Percentiles rank a stretch among this genome's conserved stretches.
These are phyloP conservation scores for Zopfia rhizophila DNA, from an alignment of 2,329 filamentous ascomycete species.

Conservation along the genomic window DNA sequence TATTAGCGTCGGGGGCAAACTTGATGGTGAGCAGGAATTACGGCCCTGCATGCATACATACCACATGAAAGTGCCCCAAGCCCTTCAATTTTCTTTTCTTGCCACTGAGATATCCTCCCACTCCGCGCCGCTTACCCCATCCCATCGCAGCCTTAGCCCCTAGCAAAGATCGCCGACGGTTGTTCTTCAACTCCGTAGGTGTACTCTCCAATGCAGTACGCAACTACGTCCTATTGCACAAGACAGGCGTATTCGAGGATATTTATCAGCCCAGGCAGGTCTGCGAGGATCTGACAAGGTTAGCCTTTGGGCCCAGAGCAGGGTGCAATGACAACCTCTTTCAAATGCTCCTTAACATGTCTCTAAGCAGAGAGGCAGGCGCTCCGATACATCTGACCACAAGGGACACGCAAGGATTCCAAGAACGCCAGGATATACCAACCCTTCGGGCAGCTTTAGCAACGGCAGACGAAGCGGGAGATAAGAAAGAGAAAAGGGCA, in stretches of 20 bases:
- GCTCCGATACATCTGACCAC: not conserved
- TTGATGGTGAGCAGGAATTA: too few species aligned
- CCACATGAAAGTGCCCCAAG: too few species aligned
- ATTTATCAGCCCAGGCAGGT: slow-evolving; percentile 9
- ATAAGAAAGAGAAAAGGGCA: not conserved
- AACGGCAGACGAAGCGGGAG: slow-evolving; percentile 1
- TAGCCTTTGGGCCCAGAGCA: slow-evolving; percentile 3
- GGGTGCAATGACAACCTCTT: slow-evolving; percentile 7
- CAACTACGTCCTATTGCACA: slow-evolving; percentile 1
- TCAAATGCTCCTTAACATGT: slow-evolving; percentile 4
- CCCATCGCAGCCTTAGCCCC: too few species aligned
- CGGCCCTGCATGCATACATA: too few species aligned
- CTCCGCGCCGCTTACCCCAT: too few species aligned
- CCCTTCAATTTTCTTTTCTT: too few species aligned
- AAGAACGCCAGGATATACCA: slow-evolving; percentile 1
- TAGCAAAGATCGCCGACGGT: too few species aligned
- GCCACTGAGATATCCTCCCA: too few species aligned
- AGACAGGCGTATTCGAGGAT: not conserved
- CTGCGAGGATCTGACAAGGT: not conserved
- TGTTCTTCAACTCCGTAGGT: not conserved
- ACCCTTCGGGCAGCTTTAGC: slow-evolving; percentile 1
- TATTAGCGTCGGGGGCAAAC: too few species aligned
- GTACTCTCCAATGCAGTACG: not conserved
- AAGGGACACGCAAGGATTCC: slow-evolving; percentile 4
- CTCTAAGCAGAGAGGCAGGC: slow-evolving; percentile 2